These are phyloP conservation scores for Penicillium odoratum DNA, from an alignment of 495 filamentous ascomycete species.

Conservation along the genomic window DNA sequence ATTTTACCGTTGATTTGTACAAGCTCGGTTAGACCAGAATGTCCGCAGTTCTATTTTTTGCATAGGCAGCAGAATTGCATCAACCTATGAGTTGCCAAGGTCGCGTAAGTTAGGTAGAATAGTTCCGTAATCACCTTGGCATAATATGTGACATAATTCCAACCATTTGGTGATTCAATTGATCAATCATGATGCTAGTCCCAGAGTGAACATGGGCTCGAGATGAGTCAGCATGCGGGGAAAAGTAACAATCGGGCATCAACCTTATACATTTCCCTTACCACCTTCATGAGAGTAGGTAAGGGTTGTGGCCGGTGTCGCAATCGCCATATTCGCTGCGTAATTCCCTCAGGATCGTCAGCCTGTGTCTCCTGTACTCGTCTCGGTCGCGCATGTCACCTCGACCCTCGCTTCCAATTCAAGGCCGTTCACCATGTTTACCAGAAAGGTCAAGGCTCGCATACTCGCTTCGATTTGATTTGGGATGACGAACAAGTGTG, in stretches of 20 bases:
- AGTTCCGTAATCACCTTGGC: neutral
- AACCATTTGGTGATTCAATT: neutral
- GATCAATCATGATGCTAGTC: neutral
- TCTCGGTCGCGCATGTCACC: slow-evolving; percentile 33
- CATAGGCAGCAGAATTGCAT: slow-evolving; percentile 8
- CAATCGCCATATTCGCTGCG: slow-evolving; percentile 43
- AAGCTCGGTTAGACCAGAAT: neutral
- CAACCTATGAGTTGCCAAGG: neutral
- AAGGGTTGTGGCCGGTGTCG: slow-evolving; percentile 44
- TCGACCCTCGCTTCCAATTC: slow-evolving; percentile 42
- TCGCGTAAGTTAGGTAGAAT: neutral
- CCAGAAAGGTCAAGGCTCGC: slow-evolving; percentile 31
- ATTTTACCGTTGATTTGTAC: no score
- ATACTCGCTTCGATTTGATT: slow-evolving; percentile 34
- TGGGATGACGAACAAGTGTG: slow-evolving; percentile 39
- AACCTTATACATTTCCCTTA: neutral
- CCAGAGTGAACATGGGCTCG: neutral
- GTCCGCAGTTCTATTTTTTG: neutral
- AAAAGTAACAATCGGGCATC: neutral
- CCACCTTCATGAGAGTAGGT: slow-evolving; percentile 35
- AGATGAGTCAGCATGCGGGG: slow-evolving; percentile 13
- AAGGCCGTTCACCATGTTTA: slow-evolving; percentile 39
- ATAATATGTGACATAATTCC: neutral
- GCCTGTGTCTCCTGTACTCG: slow-evolving; percentile 36
- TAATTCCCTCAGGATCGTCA: slow-evolving; percentile 29